Conservation (phyloP, 176 grass and related monocot species). For the Miscanthus lutarioriparius region DNA sequence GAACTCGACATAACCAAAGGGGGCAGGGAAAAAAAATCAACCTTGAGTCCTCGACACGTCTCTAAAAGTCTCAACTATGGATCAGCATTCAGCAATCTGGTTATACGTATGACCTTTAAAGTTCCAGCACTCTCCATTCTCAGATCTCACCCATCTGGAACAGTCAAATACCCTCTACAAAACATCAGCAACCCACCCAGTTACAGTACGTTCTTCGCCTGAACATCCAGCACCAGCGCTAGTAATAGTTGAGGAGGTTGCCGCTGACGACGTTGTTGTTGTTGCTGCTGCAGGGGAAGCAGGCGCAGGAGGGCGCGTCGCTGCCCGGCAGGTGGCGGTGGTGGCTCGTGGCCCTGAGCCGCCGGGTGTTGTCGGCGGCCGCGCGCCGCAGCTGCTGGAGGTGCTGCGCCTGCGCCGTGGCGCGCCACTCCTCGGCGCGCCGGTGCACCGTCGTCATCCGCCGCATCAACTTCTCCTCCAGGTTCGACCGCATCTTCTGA, state of each 20-base stretch:
- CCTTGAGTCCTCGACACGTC: too few species aligned
- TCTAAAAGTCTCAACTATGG: not conserved
- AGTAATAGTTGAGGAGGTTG: constrained; percentile 49
- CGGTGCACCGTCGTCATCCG: constrained; percentile 76
- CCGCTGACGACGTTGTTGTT: constrained; percentile 25
- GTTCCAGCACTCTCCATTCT: not conserved
- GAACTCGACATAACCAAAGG: not conserved
- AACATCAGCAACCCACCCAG: constrained; percentile 5
- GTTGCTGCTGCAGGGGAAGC: constrained; percentile 69
- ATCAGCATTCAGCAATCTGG: constrained; percentile 3
- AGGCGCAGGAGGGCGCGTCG: constrained; percentile 57
- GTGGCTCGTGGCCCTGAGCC: constrained; percentile 49
- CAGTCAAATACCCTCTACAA: not conserved
- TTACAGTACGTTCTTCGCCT: not conserved
- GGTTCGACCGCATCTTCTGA: constrained; percentile 89
- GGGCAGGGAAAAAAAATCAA: too few species aligned
- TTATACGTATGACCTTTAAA: constrained; percentile 7
- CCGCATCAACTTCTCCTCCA: constrained; percentile 96
- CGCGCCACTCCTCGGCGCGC: constrained; percentile 76
- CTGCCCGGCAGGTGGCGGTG: constrained; percentile 43
- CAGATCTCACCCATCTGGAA: not conserved
- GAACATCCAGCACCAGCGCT: not conserved
- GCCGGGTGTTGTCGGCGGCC: constrained; percentile 45
- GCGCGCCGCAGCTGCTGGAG: constrained; percentile 72
- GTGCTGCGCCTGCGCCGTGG: constrained; percentile 65